Evolutionary conservation across 73 alveolate genomes (phyloP), one percentile per base, ranked within the genome.

Genomic region (Paramecium caudatum): DNA sequence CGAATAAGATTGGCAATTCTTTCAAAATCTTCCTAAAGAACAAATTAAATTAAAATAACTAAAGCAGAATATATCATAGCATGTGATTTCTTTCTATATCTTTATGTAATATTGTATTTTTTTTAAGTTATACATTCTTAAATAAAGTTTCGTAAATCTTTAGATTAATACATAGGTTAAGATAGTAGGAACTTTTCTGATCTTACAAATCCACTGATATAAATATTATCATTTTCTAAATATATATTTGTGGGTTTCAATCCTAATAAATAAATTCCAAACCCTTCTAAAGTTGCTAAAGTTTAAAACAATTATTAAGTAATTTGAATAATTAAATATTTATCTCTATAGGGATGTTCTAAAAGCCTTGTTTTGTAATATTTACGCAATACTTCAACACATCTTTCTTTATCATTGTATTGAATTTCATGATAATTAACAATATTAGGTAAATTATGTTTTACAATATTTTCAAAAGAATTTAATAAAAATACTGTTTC

Each of bases 201-300:
- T 74, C 88, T 74, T 16, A 74, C 88, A 41, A 74, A 74, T 74
- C 88, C 88, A 6, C 88, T 45, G 3, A 74, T 36, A n/a, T 12
- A 41, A 4, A 74, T 36, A 41, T 36, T 74, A n/a, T 65, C 47
- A 41, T 45, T 45, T 41, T 74, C 88, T 15, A 41, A 15, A 41
- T 41, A 74, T 19, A 74, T 41, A 25, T 74, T 74, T 10, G 88
- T 41, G 3, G 88, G 68, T 74, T 74, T 74, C 43, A 74, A 41
- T 37, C 68, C 68, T 37, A 74, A 37, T 17, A 74, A 37, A 74
- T 74, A 47, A 39, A 74, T 47, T 41, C 68, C 62, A 21, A 12
- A 74, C 19, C 88, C 88, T 74, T 74, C 88, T 17, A 74, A 47
- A 10, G 88, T 21, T 7, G 88, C 88, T 17, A 74, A 43, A 8